These are phyloP conservation scores for Cystobasidiaceae sp. DNA, from an alignment of 1,284 basidiomycete species.

Conservation along the genomic window DNA sequence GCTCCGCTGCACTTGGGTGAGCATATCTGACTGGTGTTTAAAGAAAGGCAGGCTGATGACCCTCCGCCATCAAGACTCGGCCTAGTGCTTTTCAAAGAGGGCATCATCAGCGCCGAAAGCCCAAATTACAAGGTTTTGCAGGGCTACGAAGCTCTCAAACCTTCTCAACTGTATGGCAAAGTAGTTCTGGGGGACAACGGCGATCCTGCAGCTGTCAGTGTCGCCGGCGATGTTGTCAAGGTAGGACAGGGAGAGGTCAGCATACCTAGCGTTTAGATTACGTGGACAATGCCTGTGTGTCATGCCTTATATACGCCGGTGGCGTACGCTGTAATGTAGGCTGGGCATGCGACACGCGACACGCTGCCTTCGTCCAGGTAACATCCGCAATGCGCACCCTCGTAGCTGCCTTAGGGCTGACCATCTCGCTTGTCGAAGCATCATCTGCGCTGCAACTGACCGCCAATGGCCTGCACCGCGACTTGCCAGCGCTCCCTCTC, in stretches of 20 bases:
- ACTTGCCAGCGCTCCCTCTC: slow-evolving; percentile 28
- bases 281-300: too few relatives aligned
- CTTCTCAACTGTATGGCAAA: slow-evolving; percentile 17
- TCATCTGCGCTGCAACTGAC: too few relatives aligned
- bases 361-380: too few relatives aligned
- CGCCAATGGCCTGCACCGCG: not conserved
- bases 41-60: not conserved
- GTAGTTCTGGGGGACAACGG: slow-evolving; percentile 6
- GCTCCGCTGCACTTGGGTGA: slow-evolving; percentile 22
- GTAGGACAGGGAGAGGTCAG: not conserved
- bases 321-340: too few relatives aligned
- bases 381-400: too few relatives aligned
- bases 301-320: too few relatives aligned
- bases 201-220: slow-evolving; percentile 5
- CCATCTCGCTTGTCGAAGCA: too few relatives aligned
- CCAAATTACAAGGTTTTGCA: slow-evolving; percentile 19
- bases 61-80: slow-evolving; percentile 6
- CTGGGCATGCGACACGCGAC: too few relatives aligned
- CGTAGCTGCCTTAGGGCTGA: too few relatives aligned
- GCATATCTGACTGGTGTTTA: not conserved
- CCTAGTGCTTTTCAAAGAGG: slow-evolving; percentile 9
- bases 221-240: not conserved
- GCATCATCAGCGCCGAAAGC: not conserved
- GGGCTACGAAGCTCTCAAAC: slow-evolving; percentile 9
- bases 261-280: too few relatives aligned